Conservation (phyloP, 78 protist genomes). For the Dictyostelium intermedium region DNA sequence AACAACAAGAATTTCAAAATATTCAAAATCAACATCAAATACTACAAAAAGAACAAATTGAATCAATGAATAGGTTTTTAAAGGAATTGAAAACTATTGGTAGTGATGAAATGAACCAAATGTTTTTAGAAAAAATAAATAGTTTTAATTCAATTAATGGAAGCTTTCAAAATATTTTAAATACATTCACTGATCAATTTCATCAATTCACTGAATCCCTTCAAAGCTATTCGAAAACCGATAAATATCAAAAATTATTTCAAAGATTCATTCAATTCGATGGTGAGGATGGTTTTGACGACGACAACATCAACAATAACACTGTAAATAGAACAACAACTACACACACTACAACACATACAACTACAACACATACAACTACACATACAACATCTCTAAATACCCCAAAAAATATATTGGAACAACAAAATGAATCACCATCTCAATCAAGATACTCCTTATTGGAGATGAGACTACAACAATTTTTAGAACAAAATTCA, state of each 20-base stretch:
- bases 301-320: neutral
- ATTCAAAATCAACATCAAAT: neutral
- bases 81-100: neutral
- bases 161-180: neutral
- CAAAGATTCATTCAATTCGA: neutral
- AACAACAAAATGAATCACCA: neutral
- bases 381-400: neutral
- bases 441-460: neutral
- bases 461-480: neutral
- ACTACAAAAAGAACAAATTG: neutral
- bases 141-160: neutral
- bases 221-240: neutral
- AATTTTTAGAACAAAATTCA: neutral
- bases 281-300: neutral
- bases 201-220: neutral
- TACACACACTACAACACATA: neutral
- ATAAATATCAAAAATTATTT: constrained; percentile 2
- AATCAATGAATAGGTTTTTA: neutral
- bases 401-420: neutral
- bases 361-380: neutral
- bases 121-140: neutral
- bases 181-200: neutral
- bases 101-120: neutral
- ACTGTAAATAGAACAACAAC: neutral
- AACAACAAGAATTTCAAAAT: constrained; percentile 1